Percentiles rank a stretch among this genome's conserved stretches.
Evolutionary conservation across 108 stramenopile genomes (phyloP).

Genomic region (Chaetoceros tenuissimus): DNA sequence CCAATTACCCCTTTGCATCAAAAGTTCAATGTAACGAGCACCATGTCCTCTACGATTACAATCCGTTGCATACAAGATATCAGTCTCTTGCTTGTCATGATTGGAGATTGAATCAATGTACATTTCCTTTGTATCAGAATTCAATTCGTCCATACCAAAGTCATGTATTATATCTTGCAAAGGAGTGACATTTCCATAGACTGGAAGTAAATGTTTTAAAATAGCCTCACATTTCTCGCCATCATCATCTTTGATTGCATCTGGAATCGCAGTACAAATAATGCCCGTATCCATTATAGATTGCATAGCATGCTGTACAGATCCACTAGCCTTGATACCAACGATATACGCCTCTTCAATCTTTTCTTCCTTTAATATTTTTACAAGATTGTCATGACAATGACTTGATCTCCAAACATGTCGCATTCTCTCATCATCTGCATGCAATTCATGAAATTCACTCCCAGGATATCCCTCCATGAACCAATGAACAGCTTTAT

Average conservation of each 20-base stretch:
- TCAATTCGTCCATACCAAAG: conserved; percentile 7
- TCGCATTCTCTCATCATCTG: conserved; percentile 1
- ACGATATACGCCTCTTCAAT: conserved; percentile 14
- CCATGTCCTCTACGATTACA: conserved; percentile 31
- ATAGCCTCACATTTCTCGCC: conserved; percentile 20
- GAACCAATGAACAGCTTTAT: conserved; percentile 24
- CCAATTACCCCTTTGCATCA: conserved; percentile 13
- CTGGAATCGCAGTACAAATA: conserved; percentile 19
- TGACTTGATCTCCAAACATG: conserved; percentile 11
- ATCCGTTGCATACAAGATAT: conserved; percentile 20
- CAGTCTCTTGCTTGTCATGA: background rate
- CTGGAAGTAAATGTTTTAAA: conserved; percentile 18
- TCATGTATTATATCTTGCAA: conserved; percentile 26
- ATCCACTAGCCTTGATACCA: conserved; percentile 19
- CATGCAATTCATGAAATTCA: conserved; percentile 11
- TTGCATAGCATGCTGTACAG: conserved; percentile 26
- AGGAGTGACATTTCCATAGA: conserved; percentile 18
- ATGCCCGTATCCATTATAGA: conserved; percentile 21
- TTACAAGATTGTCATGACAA: conserved; percentile 20
- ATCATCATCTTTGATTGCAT: conserved; percentile 24
- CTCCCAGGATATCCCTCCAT: conserved; percentile 20
- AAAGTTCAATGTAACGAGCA: conserved; percentile 16
- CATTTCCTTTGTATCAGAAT: background rate
- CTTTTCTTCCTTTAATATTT: background rate
- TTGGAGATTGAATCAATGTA: background rate